Percentiles rank a stretch among this genome's conserved stretches.
phyloP scores from a whole-genome alignment of 352 stramenopile genomes.

The Stramenopiles sp. region DNA sequence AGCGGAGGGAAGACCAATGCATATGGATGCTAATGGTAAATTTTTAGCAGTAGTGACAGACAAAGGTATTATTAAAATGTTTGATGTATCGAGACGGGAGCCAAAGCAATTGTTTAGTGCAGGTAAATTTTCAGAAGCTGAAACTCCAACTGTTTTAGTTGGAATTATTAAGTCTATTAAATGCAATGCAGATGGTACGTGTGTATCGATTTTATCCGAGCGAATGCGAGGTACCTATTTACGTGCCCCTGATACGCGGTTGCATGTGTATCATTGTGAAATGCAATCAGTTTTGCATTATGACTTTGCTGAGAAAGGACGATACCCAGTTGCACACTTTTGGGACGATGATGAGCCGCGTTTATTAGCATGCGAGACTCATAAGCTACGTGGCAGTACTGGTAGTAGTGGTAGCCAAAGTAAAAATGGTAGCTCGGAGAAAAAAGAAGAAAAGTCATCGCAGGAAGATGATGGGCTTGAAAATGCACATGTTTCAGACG shows the following conservation, averaged over 20 bases:
- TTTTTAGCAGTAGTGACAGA: constrained; percentile 67
- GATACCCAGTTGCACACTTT: constrained; percentile 49
- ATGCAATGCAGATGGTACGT: constrained; percentile 63
- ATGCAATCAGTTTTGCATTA: constrained; percentile 63
- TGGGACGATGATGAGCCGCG: constrained; percentile 65
- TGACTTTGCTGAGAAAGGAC: constrained; percentile 43
- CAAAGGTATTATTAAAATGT: constrained; percentile 51
- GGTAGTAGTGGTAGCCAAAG: too few relatives aligned
- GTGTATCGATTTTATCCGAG: constrained; percentile 60
- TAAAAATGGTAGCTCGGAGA: too few relatives aligned
- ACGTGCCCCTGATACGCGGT: constrained; percentile 47
- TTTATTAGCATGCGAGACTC: constrained; percentile 53
- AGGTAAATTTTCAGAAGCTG: constrained; percentile 32
- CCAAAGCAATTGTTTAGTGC: constrained; percentile 59
- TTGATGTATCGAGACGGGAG: constrained; percentile 52
- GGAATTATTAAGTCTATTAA: constrained; percentile 35
- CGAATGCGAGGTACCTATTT: constrained; percentile 39
- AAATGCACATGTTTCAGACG: too few relatives aligned
- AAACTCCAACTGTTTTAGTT: constrained; percentile 17
- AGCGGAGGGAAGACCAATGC: constrained; percentile 45
- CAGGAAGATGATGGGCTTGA: too few relatives aligned
- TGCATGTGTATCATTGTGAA: constrained; percentile 68
- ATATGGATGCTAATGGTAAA: constrained; percentile 61
- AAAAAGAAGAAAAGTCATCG: too few relatives aligned
- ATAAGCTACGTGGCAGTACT: too few relatives aligned